These are phyloP conservation scores for Debaryomycetaceae sp. DNA, from an alignment of 1,139 yeast species.

Conservation along the genomic window DNA sequence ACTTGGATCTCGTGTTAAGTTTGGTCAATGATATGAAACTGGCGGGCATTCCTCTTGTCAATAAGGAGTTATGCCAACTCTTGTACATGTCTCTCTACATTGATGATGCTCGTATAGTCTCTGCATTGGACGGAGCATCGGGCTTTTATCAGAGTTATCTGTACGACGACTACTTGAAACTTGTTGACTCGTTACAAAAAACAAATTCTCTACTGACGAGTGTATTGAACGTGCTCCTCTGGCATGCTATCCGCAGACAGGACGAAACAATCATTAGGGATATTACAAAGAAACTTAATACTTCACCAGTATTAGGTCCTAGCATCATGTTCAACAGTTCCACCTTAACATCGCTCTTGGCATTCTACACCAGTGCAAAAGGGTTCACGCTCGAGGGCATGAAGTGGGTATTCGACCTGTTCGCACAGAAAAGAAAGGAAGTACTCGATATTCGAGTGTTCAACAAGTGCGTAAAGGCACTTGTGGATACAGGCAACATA, in stretches of 20 bases:
- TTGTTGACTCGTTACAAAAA: background rate
- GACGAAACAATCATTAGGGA: conserved; percentile 5
- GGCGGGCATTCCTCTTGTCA: conserved; percentile 17
- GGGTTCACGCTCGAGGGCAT: background rate
- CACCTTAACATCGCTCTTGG: background rate
- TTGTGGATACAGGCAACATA: background rate
- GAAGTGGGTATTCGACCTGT: background rate
- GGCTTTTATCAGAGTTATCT: background rate
- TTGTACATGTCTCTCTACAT: conserved; percentile 20
- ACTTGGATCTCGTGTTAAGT: conserved; percentile 12
- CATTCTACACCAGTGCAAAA: background rate
- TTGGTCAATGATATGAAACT: conserved; percentile 18
- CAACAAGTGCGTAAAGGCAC: background rate
- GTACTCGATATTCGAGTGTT: background rate
- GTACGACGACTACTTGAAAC: background rate
- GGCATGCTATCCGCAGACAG: conserved; percentile 17
- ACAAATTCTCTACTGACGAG: conserved; percentile 5
- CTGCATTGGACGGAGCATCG: conserved; percentile 4
- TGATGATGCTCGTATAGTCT: conserved; percentile 15
- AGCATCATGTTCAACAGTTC: background rate
- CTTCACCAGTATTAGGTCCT: background rate
- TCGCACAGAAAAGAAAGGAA: background rate
- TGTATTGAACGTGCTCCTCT: conserved; percentile 14
- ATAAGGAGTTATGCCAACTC: conserved; percentile 19
- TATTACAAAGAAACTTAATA: conserved; percentile 2